These are phyloP conservation scores for Capsicum pubescens DNA, from an alignment of 257 asterid genomes.

Conservation along the genomic window DNA sequence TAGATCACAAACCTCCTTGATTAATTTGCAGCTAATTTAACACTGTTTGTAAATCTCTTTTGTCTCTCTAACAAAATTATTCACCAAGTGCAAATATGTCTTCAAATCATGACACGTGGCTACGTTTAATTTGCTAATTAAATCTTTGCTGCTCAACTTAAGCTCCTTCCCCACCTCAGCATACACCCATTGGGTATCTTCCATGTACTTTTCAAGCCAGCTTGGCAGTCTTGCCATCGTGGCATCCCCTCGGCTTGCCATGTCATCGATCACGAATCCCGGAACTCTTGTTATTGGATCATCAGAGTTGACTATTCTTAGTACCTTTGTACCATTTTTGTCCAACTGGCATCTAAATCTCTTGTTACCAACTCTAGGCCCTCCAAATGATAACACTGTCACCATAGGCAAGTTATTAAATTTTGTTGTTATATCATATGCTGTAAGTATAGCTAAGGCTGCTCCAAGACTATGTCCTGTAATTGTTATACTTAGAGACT, in stretches of 20 bases:
- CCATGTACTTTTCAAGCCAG: slow-evolving; percentile 63
- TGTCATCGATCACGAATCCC: slow-evolving; percentile 64
- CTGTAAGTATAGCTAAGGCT: slow-evolving; percentile 83
- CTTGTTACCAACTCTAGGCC: slow-evolving; percentile 83
- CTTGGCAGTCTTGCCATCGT: slow-evolving; percentile 37
- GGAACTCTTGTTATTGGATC: slow-evolving; percentile 85
- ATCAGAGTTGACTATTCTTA: slow-evolving; percentile 74
- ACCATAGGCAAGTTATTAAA: slow-evolving; percentile 70
- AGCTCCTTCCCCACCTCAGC: slow-evolving; percentile 89
- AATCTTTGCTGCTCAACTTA: slow-evolving; percentile 65
- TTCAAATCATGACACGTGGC: slow-evolving; percentile 82
- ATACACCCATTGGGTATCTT: slow-evolving; percentile 75
- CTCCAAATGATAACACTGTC: slow-evolving; percentile 88
- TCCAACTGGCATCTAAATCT: slow-evolving; percentile 58
- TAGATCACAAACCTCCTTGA: too few relatives aligned
- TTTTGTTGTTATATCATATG: slow-evolving; percentile 67
- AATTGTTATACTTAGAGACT: slow-evolving; percentile 80
- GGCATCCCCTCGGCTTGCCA: slow-evolving; percentile 19
- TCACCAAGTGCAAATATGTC: slow-evolving; percentile 79
- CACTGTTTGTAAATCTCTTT: too few relatives aligned
- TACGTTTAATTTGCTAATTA: slow-evolving; percentile 51
- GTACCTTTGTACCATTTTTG: slow-evolving; percentile 63
- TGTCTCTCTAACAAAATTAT: slow-evolving; percentile 47
- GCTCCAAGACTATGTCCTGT: slow-evolving; percentile 97
- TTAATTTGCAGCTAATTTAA: too few relatives aligned